Evolutionary conservation across 2,329 filamentous ascomycete genomes (phyloP), one percentile per base, ranked within the genome.

Genomic region (Dactylellina parvicollis): DNA sequence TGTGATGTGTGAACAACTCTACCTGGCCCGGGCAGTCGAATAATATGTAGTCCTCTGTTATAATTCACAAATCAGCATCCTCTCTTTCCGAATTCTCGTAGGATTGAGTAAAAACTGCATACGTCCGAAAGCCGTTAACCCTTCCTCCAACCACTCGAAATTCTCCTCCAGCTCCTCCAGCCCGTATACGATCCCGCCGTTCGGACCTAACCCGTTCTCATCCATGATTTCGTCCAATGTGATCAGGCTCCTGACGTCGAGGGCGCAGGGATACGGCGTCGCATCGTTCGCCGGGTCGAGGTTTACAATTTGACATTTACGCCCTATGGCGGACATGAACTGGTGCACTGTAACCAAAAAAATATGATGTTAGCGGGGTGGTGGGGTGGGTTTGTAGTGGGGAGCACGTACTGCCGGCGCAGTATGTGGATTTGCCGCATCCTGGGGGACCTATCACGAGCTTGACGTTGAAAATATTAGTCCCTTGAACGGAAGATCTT

Each of bases 11-110:
- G 79, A 97, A 98, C 4, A 99, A 86, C 82, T 99, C 95, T 52
- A 98, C 94, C 80, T 99, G 95, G 0, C 95, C 95, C 0, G 95
- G 95, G 76, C 95, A 98, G 82, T 99, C 95, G 76, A 99, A 97
- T 9, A 99, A 82, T 65, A 99, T 83, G 79, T 98, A 99, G 77
- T 98, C 93, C 76, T 97, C 92, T 82, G 47, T 24, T 16, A 26
- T 46, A 18, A 9, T 18, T 12, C 5, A 2, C 22, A 12, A 34
- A 49, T 16, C 26, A 24, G 59, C 9, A 64, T 55, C 38, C 22
- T 18, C 36, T 18, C 24, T 47, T 26, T 8, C 12, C 3, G 24
- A 32, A 14, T 7, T 14, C 16, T 10, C 38, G 24, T 24, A 55
- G 4, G 40, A 36, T 36, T 42, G n/a, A 10, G 12, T 42, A 34